A percentile compares a stretch with the other conserved stretches of the same genome.
phyloP scores from a whole-genome alignment of 805 yeast genomes.

The Schwanniomyces pseudopolymorphus region DNA sequence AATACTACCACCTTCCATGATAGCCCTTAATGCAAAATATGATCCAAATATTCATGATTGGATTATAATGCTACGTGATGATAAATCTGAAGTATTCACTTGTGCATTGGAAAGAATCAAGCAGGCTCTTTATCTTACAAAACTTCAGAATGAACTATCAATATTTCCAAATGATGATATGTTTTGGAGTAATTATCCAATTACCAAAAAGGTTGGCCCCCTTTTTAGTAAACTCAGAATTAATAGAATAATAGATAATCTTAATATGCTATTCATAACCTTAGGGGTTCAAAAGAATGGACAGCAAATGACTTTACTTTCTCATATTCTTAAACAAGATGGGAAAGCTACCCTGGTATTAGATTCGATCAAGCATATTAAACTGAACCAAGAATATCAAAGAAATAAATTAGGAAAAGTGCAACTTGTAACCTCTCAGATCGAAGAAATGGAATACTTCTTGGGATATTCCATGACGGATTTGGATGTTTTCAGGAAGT shows the following conservation, averaged over 20 bases:
- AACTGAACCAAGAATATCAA: constrained; percentile 16
- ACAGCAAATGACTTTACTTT: constrained; percentile 2
- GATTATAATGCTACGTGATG: constrained; percentile 24
- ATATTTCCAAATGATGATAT: constrained; percentile 19
- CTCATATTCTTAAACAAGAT: constrained; percentile 7
- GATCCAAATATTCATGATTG: constrained; percentile 32
- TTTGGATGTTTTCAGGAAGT: constrained; percentile 26
- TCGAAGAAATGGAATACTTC: constrained; percentile 47
- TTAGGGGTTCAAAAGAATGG: constrained; percentile 24
- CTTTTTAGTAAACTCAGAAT: constrained; percentile 44
- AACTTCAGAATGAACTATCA: constrained; percentile 18
- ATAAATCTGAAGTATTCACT: constrained; percentile 10
- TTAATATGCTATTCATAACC: constrained; percentile 51
- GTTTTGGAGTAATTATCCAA: constrained; percentile 26
- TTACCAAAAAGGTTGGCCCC: constrained; percentile 24
- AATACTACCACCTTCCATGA: constrained; percentile 6
- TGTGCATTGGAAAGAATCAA: constrained; percentile 17
- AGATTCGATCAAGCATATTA: constrained; percentile 28
- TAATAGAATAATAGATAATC: constrained; percentile 45
- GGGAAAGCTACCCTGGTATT: constrained; percentile 26
- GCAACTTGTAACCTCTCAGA: constrained; percentile 17
- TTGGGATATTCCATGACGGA: constrained; percentile 47
- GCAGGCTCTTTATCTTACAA: constrained; percentile 23
- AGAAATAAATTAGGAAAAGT: constrained; percentile 24
- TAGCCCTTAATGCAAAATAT: constrained; percentile 35